Evolutionary conservation across 225 moss, liverwort and hornwort genomes (phyloP).

Genomic region (Bryoerythrophyllum caledonicum): DNA sequence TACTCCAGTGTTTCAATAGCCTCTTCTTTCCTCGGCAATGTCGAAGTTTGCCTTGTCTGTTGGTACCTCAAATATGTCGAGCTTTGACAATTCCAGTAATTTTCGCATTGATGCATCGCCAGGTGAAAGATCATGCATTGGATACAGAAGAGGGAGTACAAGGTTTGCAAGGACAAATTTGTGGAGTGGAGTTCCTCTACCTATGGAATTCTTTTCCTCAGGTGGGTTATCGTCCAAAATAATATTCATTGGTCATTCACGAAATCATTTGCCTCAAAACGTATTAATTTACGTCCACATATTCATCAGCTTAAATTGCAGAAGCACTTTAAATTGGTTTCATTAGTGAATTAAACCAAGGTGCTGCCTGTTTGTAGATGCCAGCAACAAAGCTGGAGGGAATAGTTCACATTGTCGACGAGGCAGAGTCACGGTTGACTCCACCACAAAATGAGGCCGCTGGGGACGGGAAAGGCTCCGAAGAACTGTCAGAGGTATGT

Average conservation of each 20-base stretch:
- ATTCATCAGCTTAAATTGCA: neutral
- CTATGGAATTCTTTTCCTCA: conserved; percentile 97
- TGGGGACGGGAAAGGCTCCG: conserved; percentile 24
- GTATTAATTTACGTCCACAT: neutral
- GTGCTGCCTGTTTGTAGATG: conserved; percentile 56
- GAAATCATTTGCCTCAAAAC: neutral
- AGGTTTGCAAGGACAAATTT: conserved; percentile 74
- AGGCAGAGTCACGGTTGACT: conserved; percentile 51
- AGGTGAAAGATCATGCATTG: conserved; percentile 92
- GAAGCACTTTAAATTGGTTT: too few species aligned
- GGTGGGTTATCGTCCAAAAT: conserved; percentile 37
- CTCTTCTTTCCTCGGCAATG: neutral
- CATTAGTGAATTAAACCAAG: conserved; percentile 9
- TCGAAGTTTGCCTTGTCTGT: neutral
- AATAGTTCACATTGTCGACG: conserved; percentile 60
- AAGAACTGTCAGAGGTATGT: conserved; percentile 37
- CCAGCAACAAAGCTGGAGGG: conserved; percentile 69
- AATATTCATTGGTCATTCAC: neutral
- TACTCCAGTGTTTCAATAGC: neutral
- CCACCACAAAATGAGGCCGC: conserved; percentile 18
- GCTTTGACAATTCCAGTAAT: neutral
- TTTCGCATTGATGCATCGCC: too few species aligned
- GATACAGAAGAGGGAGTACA: conserved; percentile 75
- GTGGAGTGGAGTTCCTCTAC: conserved; percentile 90
- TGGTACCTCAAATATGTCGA: neutral